Evolutionary conservation across 1,284 basidiomycete genomes (phyloP), one percentile per base, ranked within the genome.

Genomic region (Leccinum holopus): DNA sequence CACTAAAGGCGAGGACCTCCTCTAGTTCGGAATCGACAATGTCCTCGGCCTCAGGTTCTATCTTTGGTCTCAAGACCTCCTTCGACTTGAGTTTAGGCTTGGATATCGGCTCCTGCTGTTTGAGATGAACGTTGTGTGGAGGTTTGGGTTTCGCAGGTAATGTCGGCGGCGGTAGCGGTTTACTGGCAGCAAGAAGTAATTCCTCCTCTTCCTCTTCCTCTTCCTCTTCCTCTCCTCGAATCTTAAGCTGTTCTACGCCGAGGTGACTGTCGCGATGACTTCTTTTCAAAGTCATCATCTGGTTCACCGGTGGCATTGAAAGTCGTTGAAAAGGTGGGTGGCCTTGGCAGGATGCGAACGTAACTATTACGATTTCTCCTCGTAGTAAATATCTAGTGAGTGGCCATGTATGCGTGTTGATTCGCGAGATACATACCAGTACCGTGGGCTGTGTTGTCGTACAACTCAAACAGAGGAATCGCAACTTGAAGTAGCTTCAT

Each of bases 201-300:
- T 79, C 81, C 41, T 81, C 82, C 28, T 83, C 83, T 51, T 80
- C 81, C 39, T 82, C 79, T 72, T 79, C 82, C 30, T 25, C 21
- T 21, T 81, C 82, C 41, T 83, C 83, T 51, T 80, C 77, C 58
- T 63, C 61, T 80, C 77, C 58, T 63, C 61, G 28, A 61, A 53
- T 51, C 41, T 54, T 57, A 21, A 62, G 8, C 14, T 32, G 62
- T 75, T 72, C 59, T 66, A 70, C 58, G 55, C 67, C 16, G 73
- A 68, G 47, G 66, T 39, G 57, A 71, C 56, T 47, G 73, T 67
- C 33, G 75, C 72, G 55, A 79, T 63, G 52, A 76, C 66, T 49
- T 80, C 76, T 58, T 28, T 28, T 76, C 76, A 44, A 79, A 73
- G 5, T 79, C 79, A 37, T 80, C 77, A 44, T 82, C 83, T 1